Percentiles rank a stretch among this genome's conserved stretches.
phyloP scores from a whole-genome alignment of 495 filamentous ascomycete species.

The Penicillium samsonianum region DNA sequence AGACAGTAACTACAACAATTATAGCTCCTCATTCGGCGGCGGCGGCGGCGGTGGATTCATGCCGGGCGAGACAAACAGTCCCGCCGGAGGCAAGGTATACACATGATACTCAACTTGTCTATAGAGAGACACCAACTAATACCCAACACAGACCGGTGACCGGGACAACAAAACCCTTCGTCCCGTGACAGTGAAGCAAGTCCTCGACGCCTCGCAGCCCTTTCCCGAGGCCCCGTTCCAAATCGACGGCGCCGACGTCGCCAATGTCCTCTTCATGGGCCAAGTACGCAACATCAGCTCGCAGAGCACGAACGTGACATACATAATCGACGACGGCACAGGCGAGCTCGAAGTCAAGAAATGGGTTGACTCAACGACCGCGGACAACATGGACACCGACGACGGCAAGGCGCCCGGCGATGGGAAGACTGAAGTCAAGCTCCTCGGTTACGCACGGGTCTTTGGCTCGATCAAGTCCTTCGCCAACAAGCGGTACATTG shows the following conservation, averaged over 20 bases:
- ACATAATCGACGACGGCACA: conserved; percentile 93
- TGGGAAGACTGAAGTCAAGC: conserved; percentile 51
- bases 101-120: not conserved
- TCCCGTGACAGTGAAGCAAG: conserved; percentile 92
- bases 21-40: conserved; percentile 60
- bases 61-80: conserved; percentile 51
- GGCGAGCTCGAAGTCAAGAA: conserved; percentile 89
- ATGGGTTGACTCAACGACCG: conserved; percentile 70
- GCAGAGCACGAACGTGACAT: conserved; percentile 89
- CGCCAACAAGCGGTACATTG: conserved; percentile 76
- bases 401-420: conserved; percentile 33
- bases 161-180: conserved; percentile 73
- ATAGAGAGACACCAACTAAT: not conserved
- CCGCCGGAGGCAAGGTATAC: conserved; percentile 45
- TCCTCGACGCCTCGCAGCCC: conserved; percentile 74
- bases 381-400: conserved; percentile 52
- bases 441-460: conserved; percentile 79
- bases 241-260: conserved; percentile 71
- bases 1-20: conserved; percentile 43
- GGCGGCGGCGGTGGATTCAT: conserved; percentile 73
- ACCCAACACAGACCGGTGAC: conserved; percentile 21
- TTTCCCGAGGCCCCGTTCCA: conserved; percentile 74
- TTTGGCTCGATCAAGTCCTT: conserved; percentile 77
- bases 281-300: conserved; percentile 83
- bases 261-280: conserved; percentile 74